Conservation (phyloP, 495 filamentous ascomycete species). For the Eremomyces bilateralis region DNA sequence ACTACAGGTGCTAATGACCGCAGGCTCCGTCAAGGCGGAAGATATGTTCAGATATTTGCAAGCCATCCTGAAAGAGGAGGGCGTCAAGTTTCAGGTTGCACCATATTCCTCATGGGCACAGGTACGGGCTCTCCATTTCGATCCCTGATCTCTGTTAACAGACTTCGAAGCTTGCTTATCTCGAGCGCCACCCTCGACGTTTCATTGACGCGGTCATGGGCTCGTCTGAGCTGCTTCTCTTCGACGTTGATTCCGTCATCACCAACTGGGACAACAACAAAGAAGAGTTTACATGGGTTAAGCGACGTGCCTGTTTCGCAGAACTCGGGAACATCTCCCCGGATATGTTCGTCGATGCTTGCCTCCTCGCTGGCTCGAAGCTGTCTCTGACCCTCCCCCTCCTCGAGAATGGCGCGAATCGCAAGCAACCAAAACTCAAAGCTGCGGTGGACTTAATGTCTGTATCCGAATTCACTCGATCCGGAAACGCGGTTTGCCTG, state of each 20-base stretch:
- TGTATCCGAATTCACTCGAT: background rate
- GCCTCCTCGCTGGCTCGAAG: conserved; percentile 63
- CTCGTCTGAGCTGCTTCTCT: conserved; percentile 70
- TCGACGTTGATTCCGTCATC: conserved; percentile 68
- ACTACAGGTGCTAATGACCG: conserved; percentile 7
- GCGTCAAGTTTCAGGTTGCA: conserved; percentile 62
- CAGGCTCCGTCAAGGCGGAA: conserved; percentile 12
- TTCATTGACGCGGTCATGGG: conserved; percentile 64
- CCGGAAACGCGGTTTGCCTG: conserved; percentile 38
- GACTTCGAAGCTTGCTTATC: conserved; percentile 48
- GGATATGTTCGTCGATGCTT: conserved; percentile 60
- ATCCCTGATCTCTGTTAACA: background rate
- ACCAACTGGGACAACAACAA: conserved; percentile 50
- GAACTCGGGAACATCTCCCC: conserved; percentile 43
- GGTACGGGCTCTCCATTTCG: conserved; percentile 23
- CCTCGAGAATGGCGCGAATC: conserved; percentile 31
- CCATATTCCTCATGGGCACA: conserved; percentile 82
- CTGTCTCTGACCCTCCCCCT: conserved; percentile 60
- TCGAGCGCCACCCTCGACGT: conserved; percentile 43
- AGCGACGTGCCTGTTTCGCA: conserved; percentile 44
- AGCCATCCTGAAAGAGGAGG: conserved; percentile 41
- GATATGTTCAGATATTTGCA: conserved; percentile 28
- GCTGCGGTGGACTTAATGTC: conserved; percentile 55
- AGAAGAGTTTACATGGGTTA: conserved; percentile 45
- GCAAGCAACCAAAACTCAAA: conserved; percentile 30